Base-by-base conservation (phyloP, 306 rosid genomes). In the Gillenia trifoliata region DNA sequence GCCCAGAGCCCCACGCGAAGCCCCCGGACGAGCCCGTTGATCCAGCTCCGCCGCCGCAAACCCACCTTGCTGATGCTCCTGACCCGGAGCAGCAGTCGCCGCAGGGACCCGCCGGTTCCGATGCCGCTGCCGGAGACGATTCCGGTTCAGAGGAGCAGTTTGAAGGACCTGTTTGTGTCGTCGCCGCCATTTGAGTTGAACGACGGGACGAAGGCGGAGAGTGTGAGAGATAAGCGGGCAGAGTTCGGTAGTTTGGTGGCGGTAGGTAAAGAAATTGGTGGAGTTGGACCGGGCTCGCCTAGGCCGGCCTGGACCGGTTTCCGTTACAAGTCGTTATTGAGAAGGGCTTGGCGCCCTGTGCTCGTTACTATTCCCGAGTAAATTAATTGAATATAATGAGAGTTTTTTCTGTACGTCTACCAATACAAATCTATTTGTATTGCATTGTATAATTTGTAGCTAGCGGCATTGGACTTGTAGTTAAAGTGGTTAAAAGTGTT, bases 281-380 rank as follows among this genome's bases (percentile, higher is more conserved):
- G 47, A 41, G 68, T 25, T 16, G 80, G 86, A 19, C 73, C 83
- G 68, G 89, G 89, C 56, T 82, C 90, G 0, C 85, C 79, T 0
- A 85, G 87, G 79, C 86, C 93, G 86, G 87, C 40, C 31, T 86
- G 91, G 93, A 65, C 64, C 63, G 87, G 93, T 65, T 90, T 92
- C 11, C 96, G 99, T 41, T 82, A 79, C 70, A 86, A 81, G 84
- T 86, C 88, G 36, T 70, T 92, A 36, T 43, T 94, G 66, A 85
- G 92, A 81, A 92, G 81, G 64, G 74, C 87, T 69, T 90, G 99
- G 99, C 89, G 99, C 23, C 97, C 99, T 6, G 73, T 84, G 45
- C 90, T 94, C 1, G 86, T 82, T 52, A 64, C 90, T 17, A 92
- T 94, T 78, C 88, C 95, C 0, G 99, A 92, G 80, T 86, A 34